phyloP scores from a whole-genome alignment of 2,329 filamentous ascomycete species.

The Metarhizium album region DNA sequence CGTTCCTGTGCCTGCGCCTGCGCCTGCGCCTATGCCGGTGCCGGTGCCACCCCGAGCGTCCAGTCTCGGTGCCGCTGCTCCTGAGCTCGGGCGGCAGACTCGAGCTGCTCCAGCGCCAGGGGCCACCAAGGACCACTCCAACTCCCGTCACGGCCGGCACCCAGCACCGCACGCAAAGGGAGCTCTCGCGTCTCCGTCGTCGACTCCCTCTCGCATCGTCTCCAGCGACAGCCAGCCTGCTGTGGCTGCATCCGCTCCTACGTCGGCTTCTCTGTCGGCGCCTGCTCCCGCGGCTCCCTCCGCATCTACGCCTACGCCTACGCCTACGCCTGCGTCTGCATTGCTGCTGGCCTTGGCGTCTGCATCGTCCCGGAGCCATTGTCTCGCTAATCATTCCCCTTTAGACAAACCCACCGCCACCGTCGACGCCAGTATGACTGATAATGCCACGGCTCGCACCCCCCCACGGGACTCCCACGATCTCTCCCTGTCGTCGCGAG shows the following conservation, averaged over 20 bases:
- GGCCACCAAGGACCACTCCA: neutral
- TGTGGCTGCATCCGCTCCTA: neutral
- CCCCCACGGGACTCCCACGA: conserved; percentile 63
- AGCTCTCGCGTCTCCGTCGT: neutral
- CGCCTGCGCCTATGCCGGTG: neutral
- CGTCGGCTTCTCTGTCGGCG: neutral
- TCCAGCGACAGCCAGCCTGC: neutral
- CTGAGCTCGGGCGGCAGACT: neutral
- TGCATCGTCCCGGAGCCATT: conserved; percentile 2
- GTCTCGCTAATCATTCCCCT: conserved; percentile 14
- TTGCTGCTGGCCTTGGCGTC: neutral
- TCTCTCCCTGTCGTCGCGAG: conserved; percentile 64
- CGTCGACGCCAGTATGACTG: conserved; percentile 15
- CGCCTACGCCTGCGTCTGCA: neutral
- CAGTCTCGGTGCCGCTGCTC: neutral
- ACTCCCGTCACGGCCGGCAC: neutral
- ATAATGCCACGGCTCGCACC: conserved; percentile 15
- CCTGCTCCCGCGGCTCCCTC: no score
- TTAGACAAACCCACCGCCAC: conserved; percentile 13
- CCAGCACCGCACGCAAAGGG: neutral
- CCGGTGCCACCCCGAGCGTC: conserved; percentile 1
- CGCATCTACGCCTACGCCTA: no score
- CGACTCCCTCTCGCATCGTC: neutral
- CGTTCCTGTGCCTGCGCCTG: neutral
- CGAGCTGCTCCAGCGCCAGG: neutral